These are phyloP conservation scores for Carex myosuroides DNA, from an alignment of 176 grass and related monocot genomes.

Conservation along the genomic window DNA sequence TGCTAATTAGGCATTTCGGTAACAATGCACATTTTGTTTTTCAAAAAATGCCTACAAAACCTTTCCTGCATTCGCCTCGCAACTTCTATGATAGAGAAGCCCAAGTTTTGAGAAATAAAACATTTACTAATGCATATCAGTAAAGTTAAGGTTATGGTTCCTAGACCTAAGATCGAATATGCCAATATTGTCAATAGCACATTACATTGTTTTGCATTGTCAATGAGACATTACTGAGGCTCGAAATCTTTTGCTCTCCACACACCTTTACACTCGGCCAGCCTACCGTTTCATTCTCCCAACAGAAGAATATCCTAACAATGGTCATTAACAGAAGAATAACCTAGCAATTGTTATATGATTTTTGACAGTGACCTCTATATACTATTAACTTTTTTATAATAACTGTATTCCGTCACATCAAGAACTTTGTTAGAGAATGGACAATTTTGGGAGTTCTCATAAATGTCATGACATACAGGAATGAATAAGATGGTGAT, in stretches of 20 bases:
- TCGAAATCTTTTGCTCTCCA: neutral
- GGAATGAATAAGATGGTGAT: conserved; percentile 99
- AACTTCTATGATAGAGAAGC: neutral
- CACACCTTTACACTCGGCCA: neutral
- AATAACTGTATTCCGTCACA: neutral
- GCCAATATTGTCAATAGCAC: neutral
- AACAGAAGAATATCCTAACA: neutral
- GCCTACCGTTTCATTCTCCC: neutral
- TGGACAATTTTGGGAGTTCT: neutral
- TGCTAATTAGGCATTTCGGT: neutral
- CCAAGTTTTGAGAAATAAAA: neutral
- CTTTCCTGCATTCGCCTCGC: neutral
- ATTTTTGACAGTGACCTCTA: neutral
- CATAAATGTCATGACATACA: conserved; percentile 7
- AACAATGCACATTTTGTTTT: neutral
- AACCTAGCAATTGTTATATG: neutral
- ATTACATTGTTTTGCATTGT: neutral
- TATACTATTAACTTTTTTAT: neutral
- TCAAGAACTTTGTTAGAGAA: neutral
- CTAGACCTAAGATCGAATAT: neutral
- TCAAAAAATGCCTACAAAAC: neutral
- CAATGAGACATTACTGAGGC: too few relatives aligned
- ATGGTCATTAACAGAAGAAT: neutral
- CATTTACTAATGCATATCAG: neutral
- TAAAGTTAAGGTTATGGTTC: neutral